These are phyloP conservation scores for Elongisporangium prolatum DNA, from an alignment of 352 stramenopile species.

Conservation along the genomic window DNA sequence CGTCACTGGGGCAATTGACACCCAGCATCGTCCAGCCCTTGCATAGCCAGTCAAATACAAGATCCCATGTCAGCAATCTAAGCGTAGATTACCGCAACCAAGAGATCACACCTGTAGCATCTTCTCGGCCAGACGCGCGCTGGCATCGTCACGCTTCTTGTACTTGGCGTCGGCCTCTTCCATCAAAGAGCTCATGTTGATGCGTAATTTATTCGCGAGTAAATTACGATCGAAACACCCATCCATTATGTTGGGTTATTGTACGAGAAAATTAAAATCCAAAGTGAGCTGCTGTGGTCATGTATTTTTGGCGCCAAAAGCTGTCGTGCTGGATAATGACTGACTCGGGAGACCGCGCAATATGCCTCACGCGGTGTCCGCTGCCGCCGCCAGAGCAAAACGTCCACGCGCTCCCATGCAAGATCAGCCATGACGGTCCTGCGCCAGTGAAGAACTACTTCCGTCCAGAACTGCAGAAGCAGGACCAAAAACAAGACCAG, in stretches of 20 bases:
- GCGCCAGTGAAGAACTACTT: conserved; percentile 78
- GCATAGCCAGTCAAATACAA: conserved; percentile 1
- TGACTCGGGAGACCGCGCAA: conserved; percentile 1
- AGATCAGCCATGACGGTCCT: conserved; percentile 58
- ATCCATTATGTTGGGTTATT: not conserved
- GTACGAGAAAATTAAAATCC: not conserved
- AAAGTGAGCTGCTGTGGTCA: not conserved
- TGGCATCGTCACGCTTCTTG: conserved; percentile 72
- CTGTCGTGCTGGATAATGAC: conserved; percentile 10
- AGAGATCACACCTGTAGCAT: conserved; percentile 53
- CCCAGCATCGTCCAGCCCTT: conserved; percentile 79
- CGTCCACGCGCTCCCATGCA: conserved; percentile 75
- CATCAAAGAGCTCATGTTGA: not conserved
- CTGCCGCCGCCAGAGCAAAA: conserved; percentile 42
- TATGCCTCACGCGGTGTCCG: conserved; percentile 76
- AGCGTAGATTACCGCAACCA: not conserved
- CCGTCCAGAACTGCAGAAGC: conserved; percentile 25
- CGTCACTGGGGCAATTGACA: conserved; percentile 51
- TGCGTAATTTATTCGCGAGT: too few relatives aligned
- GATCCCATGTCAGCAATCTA: not conserved
- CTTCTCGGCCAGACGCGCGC: conserved; percentile 70
- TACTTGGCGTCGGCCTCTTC: conserved; percentile 26
- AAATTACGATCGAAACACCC: too few relatives aligned
- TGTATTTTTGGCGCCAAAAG: conserved; percentile 6
- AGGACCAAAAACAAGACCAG: conserved; percentile 13